Evolutionary conservation across 192 early-diverging fungal genomes (phyloP).

Genomic region (Backusella morwellensis): DNA sequence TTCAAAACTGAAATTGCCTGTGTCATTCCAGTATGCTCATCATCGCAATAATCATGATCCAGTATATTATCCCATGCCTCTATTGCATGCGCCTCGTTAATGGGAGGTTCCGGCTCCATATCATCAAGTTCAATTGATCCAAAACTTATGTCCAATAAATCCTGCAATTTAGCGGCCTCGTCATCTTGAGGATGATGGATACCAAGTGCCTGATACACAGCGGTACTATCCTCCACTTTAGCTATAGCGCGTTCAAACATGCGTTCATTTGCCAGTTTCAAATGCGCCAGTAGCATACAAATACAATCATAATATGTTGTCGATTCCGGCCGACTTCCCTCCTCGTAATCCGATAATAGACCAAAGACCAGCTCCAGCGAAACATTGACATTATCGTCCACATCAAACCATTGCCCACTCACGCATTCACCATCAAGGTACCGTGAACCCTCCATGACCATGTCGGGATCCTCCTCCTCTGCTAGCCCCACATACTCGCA

Average conservation of each 20-base stretch:
- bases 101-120: not conserved
- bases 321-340: not conserved
- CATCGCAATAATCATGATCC: not conserved
- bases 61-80: not conserved
- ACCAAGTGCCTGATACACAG: not conserved
- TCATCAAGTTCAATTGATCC: not conserved
- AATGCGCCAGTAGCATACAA: not conserved
- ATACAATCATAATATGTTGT: not conserved
- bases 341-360: not conserved
- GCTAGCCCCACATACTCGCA: constrained; percentile 27
- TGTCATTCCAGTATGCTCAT: constrained; percentile 14
- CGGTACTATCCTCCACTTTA: not conserved
- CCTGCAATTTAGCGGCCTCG: not conserved
- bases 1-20: constrained; percentile 5
- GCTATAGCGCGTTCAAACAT: not conserved
- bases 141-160: not conserved
- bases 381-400: not conserved
- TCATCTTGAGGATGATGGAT: not conserved
- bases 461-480: constrained; percentile 24
- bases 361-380: not conserved
- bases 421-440: not conserved
- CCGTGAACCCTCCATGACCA: not conserved
- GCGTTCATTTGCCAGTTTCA: not conserved
- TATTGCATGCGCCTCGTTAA: not conserved
- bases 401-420: constrained; percentile 16